These are phyloP conservation scores for Phytophthora tubulina DNA, from an alignment of 352 stramenopile genomes.

Conservation along the genomic window DNA sequence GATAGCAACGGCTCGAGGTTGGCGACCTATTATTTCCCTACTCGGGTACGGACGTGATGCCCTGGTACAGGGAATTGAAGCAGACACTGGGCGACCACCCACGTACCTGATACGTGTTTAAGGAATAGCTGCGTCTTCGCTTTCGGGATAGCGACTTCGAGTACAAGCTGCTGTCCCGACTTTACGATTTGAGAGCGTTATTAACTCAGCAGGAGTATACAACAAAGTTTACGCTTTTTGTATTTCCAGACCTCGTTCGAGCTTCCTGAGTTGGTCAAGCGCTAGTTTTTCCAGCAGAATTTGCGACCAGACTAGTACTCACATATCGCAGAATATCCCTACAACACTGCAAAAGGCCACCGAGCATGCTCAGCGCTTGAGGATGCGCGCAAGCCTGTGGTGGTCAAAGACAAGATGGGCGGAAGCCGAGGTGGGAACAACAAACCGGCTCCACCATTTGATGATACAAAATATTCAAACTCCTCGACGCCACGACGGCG, in stretches of 20 bases:
- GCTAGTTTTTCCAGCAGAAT: constrained; percentile 11
- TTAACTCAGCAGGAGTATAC: constrained; percentile 22
- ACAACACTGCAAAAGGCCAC: neutral
- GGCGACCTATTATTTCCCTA: constrained; percentile 12
- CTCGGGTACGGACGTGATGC: constrained; percentile 12
- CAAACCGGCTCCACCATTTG: neutral
- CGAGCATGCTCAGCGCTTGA: constrained; percentile 1
- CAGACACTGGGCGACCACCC: constrained; percentile 8
- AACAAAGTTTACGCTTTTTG: constrained; percentile 18
- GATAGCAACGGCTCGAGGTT: constrained; percentile 8
- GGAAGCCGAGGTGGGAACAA: neutral
- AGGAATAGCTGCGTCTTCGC: constrained; percentile 9
- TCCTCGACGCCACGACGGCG: neutral
- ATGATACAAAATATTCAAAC: too few species aligned
- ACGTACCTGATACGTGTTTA: constrained; percentile 13
- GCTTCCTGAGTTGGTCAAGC: constrained; percentile 19
- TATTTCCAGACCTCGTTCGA: constrained; percentile 9
- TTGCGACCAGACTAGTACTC: neutral
- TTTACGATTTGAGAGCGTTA: constrained; percentile 1
- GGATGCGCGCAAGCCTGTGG: neutral
- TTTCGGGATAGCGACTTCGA: constrained; percentile 17
- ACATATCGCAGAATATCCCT: neutral
- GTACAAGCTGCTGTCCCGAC: constrained; percentile 12
- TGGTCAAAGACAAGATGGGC: neutral
- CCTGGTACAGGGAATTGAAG: constrained; percentile 4